A percentile compares a stretch with the other conserved stretches of the same genome.
Evolutionary conservation across 108 stramenopile species (phyloP).

Genomic region (Skeletonema menzelii): DNA sequence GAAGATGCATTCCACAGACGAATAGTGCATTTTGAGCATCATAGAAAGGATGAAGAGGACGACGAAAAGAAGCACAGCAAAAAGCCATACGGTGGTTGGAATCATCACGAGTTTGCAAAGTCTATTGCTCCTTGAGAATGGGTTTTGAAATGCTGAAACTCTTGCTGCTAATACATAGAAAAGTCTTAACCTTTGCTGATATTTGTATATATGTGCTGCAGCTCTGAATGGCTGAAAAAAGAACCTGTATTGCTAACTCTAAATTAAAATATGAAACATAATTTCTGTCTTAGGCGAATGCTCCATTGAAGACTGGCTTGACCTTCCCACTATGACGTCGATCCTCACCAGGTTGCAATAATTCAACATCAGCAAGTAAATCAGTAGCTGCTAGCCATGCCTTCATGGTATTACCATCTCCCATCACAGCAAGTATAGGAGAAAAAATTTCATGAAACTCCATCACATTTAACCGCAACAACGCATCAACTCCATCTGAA

Average conservation of each 20-base stretch:
- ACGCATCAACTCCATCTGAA: constrained; percentile 71
- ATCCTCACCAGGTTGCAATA: constrained; percentile 19
- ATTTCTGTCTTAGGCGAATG: constrained; percentile 6
- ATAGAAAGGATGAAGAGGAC: not conserved
- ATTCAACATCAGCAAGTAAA: constrained; percentile 70
- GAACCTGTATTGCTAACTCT: not conserved
- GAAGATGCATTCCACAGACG: not conserved
- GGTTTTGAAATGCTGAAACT: not conserved
- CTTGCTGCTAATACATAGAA: not conserved
- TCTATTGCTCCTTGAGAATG: not conserved
- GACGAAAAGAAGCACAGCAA: not conserved
- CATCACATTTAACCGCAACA: constrained; percentile 68
- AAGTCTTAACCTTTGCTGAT: not conserved
- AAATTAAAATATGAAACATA: constrained; percentile 3
- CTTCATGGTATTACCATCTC: constrained; percentile 80
- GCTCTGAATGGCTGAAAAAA: not conserved
- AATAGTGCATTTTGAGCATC: constrained; percentile 1
- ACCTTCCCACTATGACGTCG: not conserved
- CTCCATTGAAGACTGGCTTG: constrained; percentile 23
- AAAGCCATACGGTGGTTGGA: not conserved
- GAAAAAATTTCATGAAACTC: constrained; percentile 81
- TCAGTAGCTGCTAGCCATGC: constrained; percentile 76
- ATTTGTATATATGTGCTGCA: not conserved
- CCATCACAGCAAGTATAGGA: constrained; percentile 82
- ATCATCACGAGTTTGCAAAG: constrained; percentile 3